These are phyloP conservation scores for Epichloe gansuensis DNA, from an alignment of 2,329 filamentous ascomycete genomes.

Conservation along the genomic window DNA sequence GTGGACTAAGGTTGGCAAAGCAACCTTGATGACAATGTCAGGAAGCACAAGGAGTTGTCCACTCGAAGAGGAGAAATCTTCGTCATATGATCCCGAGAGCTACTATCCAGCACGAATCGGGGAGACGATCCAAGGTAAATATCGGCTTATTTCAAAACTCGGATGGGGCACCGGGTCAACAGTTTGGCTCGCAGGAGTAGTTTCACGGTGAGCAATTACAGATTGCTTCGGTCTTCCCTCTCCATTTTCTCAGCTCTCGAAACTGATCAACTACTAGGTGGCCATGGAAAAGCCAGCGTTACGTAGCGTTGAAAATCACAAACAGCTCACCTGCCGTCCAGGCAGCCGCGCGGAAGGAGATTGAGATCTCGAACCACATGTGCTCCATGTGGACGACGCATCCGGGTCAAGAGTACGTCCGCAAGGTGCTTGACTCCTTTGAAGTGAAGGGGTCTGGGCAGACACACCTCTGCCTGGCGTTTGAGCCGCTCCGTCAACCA, in stretches of 20 bases:
- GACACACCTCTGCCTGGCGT: constrained; percentile 12
- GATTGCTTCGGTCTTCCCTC: neutral
- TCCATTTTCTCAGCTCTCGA: neutral
- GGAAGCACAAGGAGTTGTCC: neutral
- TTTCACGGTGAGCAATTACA: constrained; percentile 12
- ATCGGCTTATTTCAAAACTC: constrained; percentile 24
- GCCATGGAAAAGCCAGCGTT: constrained; percentile 13
- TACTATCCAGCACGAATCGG: constrained; percentile 22
- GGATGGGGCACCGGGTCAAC: constrained; percentile 26
- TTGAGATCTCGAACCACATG: constrained; percentile 13
- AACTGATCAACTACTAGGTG: constrained; percentile 8
- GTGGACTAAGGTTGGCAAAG: neutral
- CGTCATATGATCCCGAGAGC: constrained; percentile 12
- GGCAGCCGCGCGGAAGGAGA: constrained; percentile 13
- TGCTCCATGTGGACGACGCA: constrained; percentile 11
- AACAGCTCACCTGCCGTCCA: constrained; percentile 14
- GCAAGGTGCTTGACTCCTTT: constrained; percentile 13
- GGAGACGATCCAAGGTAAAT: constrained; percentile 20
- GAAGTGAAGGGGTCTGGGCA: constrained; percentile 10
- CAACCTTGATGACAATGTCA: neutral
- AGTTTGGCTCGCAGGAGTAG: constrained; percentile 23
- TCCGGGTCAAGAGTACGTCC: constrained; percentile 12
- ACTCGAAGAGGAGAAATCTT: constrained; percentile 15
- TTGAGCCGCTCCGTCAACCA: constrained; percentile 15
- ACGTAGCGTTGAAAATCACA: constrained; percentile 17